phyloP scores from a whole-genome alignment of 1,284 basidiomycete genomes.

The Gymnopus androsaceus region DNA sequence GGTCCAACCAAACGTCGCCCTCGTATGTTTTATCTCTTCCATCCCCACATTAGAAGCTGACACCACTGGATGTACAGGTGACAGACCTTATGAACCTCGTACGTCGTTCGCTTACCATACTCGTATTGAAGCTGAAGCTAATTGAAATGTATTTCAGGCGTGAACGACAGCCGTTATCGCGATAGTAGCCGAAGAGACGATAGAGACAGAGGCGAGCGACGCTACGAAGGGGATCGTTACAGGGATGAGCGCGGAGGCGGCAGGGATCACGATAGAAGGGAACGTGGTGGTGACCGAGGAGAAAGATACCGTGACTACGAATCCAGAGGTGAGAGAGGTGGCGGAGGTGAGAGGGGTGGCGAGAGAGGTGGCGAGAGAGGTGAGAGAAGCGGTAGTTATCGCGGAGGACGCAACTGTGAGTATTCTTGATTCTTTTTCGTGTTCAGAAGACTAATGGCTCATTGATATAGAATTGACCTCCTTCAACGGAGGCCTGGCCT shows the following conservation, averaged over 20 bases:
- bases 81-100: conserved; percentile 80
- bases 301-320: conserved; percentile 29
- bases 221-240: conserved; percentile 31
- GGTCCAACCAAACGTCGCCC: conserved; percentile 84
- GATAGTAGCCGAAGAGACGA: conserved; percentile 37
- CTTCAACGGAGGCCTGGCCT: too few relatives aligned
- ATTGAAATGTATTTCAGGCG: too few relatives aligned
- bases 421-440: neutral
- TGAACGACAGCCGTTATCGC: conserved; percentile 46
- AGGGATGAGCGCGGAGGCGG: conserved; percentile 19
- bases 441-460: too few relatives aligned
- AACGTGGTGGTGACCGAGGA: conserved; percentile 25
- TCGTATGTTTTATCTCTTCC: conserved; percentile 36
- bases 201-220: conserved; percentile 34
- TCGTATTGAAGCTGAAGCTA: too few relatives aligned
- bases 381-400: too few relatives aligned
- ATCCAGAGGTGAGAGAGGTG: conserved; percentile 24
- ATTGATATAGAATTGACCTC: too few relatives aligned
- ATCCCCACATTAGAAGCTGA: conserved; percentile 7
- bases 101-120: too few relatives aligned
- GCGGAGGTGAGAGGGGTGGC: conserved; percentile 14
- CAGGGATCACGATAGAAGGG: conserved; percentile 16
- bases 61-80: conserved; percentile 41
- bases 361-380: neutral
- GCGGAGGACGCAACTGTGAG: too few relatives aligned